Evolutionary conservation across 2,329 filamentous ascomycete genomes (phyloP).

Genomic region (Clarireedia hainanense): DNA sequence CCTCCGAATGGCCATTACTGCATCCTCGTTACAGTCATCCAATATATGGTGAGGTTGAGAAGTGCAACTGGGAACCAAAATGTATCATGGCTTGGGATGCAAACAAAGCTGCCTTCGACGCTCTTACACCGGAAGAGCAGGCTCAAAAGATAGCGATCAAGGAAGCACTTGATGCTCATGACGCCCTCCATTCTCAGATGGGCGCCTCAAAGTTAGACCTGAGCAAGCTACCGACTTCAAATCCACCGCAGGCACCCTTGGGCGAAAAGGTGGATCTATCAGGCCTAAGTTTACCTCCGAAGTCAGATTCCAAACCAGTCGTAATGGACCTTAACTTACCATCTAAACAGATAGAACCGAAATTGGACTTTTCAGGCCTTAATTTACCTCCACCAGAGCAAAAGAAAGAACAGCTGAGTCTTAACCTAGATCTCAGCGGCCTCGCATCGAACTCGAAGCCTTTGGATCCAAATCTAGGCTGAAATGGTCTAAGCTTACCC

Average conservation of each 20-base stretch:
- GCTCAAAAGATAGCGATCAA: conserved; percentile 32
- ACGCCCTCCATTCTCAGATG: conserved; percentile 9
- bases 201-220: neutral
- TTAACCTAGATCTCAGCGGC: neutral
- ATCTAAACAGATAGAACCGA: neutral
- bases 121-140: conserved; percentile 51
- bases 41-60: conserved; percentile 61
- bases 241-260: neutral
- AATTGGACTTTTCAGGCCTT: neutral
- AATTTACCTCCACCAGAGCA: neutral
- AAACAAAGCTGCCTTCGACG: conserved; percentile 52
- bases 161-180: conserved; percentile 13
- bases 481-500: neutral
- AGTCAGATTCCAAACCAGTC: neutral
- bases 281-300: neutral
- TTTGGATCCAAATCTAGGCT: neutral
- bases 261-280: neutral
- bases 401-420: neutral
- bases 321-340: neutral
- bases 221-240: neutral
- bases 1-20: conserved; percentile 60
- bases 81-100: conserved; percentile 61
- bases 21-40: conserved; percentile 62
- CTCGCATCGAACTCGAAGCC: neutral
- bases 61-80: conserved; percentile 60